Evolutionary conservation across 2,329 filamentous ascomycete species (phyloP), one percentile per base, ranked within the genome.

Genomic region (Fusarium paranaense): DNA sequence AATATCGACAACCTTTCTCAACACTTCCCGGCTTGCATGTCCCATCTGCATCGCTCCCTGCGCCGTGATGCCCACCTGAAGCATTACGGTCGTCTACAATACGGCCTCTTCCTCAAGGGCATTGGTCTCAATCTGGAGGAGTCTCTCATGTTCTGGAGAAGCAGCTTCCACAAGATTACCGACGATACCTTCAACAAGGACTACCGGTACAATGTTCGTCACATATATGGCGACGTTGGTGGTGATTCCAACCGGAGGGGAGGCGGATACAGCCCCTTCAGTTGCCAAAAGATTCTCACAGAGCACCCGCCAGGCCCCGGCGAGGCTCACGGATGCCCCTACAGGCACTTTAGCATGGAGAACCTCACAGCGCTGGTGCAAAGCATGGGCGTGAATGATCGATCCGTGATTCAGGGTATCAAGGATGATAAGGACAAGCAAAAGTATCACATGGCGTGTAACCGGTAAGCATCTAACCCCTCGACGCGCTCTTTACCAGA

Each of bases 171-270:
- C 81, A 93, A 95, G 75, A 91, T 97, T 73, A 95, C 94, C 0
- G 97, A 98, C 79, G 96, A 98, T 79, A 92, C 92, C 38, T 99
- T 98, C 88, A 97, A 97, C 84, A 98, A 98, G 81, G 95, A 98
- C 81, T 98, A 99, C 85, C 90, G 94, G 52, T 99, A 99, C 88
- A 98, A 99, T 81, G 90, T 98, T 67, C 93, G 95, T n/a, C 96
- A 99, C 87, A 84, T 88, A 1, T 99, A 98, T 82, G 97, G 97
- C 75, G 96, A 98, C 78, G 97, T 98, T 1, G 97, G 97, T 64
- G 96, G 96, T 67, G 96, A 98, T 83, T 88, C 91, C 22, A 98
- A 97, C 80, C 90, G 96, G 35, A 90, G 96, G 63, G 93, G 95
- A 47, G 90, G 93, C 64, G 96, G 96, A 22, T 98, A 98, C 82